These are phyloP conservation scores for Acer saccharum DNA, from an alignment of 345 rosid genomes.

Conservation along the genomic window DNA sequence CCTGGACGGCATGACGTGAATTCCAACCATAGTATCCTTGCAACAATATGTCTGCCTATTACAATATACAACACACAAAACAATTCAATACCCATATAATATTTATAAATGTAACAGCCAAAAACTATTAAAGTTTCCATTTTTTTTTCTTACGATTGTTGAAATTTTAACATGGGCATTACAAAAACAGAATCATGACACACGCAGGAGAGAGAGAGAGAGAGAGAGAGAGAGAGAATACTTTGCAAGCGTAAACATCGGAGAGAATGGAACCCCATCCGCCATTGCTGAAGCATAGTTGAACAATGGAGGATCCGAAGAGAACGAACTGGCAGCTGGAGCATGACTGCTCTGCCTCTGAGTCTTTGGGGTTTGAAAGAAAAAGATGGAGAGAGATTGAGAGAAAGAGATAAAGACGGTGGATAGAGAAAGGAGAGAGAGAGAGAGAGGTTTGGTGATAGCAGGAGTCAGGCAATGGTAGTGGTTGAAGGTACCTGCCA, in stretches of 20 bases:
- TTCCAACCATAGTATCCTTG: conserved; percentile 97
- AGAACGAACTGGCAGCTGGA: conserved; percentile 92
- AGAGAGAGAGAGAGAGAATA: conserved; percentile 21
- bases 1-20: conserved; percentile 82
- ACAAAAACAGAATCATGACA: neutral
- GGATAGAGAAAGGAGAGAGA: too few relatives aligned
- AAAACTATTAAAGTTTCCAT: neutral
- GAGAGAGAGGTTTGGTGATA: too few relatives aligned
- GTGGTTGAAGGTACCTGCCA: too few relatives aligned
- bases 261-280: conserved; percentile 96
- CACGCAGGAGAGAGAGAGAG: neutral
- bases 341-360: too few relatives aligned
- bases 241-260: conserved; percentile 92
- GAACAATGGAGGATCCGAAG: conserved; percentile 97
- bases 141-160: too few relatives aligned
- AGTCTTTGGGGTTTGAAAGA: too few relatives aligned
- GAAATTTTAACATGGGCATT: too few relatives aligned
- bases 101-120: neutral
- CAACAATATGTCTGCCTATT: conserved; percentile 82
- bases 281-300: conserved; percentile 83
- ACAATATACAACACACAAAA: neutral
- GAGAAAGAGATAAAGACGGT: too few relatives aligned
- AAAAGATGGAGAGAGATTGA: too few relatives aligned
- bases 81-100: conserved; percentile 1
- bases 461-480: too few relatives aligned